A percentile compares a stretch with the other conserved stretches of the same genome.
Evolutionary conservation across 371 early-diverging fungal genomes (phyloP).

Genomic region (Apophysomyces variabilis): DNA sequence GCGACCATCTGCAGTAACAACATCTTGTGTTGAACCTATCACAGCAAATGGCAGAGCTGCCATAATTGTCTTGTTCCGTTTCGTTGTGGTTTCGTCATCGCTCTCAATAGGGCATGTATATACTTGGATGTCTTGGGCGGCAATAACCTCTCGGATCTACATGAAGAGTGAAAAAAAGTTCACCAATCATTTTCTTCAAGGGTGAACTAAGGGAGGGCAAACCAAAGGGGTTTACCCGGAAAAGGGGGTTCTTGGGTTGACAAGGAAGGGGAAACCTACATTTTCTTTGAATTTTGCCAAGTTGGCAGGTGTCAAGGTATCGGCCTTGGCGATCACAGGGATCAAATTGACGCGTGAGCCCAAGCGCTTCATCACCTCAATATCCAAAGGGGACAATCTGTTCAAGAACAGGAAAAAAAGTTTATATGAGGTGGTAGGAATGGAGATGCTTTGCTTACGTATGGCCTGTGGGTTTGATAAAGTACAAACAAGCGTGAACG

Average conservation of each 20-base stretch:
- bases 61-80: constrained; percentile 80
- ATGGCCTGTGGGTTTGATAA: constrained; percentile 91
- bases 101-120: constrained; percentile 79
- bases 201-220: background rate
- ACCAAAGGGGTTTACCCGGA: background rate
- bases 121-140: constrained; percentile 73
- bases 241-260: background rate
- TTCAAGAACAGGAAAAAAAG: constrained; percentile 29
- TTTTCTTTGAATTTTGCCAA: constrained; percentile 78
- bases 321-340: constrained; percentile 77
- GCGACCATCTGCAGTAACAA: constrained; percentile 70
- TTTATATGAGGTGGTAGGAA: background rate
- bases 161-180: background rate
- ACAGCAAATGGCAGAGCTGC: constrained; percentile 93
- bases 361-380: constrained; percentile 87
- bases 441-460: constrained; percentile 54
- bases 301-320: constrained; percentile 76
- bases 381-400: constrained; percentile 86
- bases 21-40: constrained; percentile 86
- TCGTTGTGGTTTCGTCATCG: constrained; percentile 79
- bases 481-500: constrained; percentile 94
- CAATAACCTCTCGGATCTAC: constrained; percentile 75
- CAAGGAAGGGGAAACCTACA: constrained; percentile 26
- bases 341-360: constrained; percentile 85
- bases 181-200: background rate